Percentiles rank a stretch among this genome's conserved stretches.
These are phyloP conservation scores for Ramaria rubella DNA, from an alignment of 768 basidiomycete species.

Conservation along the genomic window DNA sequence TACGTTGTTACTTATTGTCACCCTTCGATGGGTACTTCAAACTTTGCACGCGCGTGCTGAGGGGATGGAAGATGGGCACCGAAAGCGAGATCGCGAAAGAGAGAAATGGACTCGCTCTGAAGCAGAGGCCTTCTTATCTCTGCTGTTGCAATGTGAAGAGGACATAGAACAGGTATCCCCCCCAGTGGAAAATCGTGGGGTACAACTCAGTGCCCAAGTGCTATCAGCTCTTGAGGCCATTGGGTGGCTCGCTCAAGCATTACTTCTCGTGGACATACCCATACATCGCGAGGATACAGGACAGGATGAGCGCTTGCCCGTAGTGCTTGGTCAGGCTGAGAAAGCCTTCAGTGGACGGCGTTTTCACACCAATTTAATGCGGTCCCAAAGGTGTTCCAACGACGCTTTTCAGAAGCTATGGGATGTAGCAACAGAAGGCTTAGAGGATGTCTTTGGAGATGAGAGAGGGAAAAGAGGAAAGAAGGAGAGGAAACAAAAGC, in stretches of 20 bases:
- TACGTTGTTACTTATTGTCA: slow-evolving; percentile 44
- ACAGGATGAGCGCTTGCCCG: neutral
- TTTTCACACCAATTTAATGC: slow-evolving; percentile 51
- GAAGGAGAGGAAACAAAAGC: slow-evolving; percentile 2
- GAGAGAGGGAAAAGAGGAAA: slow-evolving; percentile 39
- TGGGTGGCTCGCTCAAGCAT: slow-evolving; percentile 51
- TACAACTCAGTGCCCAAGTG: slow-evolving; percentile 64
- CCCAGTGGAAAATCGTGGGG: slow-evolving; percentile 12
- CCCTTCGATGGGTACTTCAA: slow-evolving; percentile 55
- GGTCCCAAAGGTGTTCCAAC: slow-evolving; percentile 11
- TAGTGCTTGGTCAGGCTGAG: slow-evolving; percentile 19
- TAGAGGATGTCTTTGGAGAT: slow-evolving; percentile 43
- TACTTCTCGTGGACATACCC: slow-evolving; percentile 46
- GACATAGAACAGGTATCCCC: slow-evolving; percentile 17
- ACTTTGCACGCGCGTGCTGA: slow-evolving; percentile 43
- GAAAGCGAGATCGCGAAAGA: slow-evolving; percentile 43
- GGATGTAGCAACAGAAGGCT: slow-evolving; percentile 39
- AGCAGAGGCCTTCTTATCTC: slow-evolving; percentile 50
- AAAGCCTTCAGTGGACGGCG: slow-evolving; percentile 50
- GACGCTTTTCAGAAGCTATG: slow-evolving; percentile 30
- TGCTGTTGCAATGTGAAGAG: slow-evolving; percentile 32
- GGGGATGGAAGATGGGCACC: slow-evolving; percentile 38
- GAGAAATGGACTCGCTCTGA: slow-evolving; percentile 68
- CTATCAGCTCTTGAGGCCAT: slow-evolving; percentile 53
- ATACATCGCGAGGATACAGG: neutral